Conservation (phyloP, 139 green algal species). For the Desmodesmus armatus region DNA sequence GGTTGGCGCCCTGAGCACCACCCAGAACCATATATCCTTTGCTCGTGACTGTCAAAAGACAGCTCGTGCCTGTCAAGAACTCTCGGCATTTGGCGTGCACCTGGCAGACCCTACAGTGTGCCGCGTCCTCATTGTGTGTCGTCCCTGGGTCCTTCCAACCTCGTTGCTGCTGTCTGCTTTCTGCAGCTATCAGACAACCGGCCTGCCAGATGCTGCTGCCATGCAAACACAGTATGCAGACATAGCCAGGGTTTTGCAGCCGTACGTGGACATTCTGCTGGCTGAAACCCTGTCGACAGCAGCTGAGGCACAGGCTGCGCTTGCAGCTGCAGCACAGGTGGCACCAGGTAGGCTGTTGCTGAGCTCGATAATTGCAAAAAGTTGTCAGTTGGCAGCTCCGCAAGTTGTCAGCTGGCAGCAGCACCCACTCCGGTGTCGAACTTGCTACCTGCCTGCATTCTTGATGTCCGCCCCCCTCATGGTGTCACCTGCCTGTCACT, state of each 20-base stretch:
- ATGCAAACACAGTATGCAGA: conserved; percentile 48
- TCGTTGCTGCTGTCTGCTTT: too few species aligned
- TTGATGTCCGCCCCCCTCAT: not conserved
- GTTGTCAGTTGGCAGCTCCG: not conserved
- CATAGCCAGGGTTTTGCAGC: conserved; percentile 52
- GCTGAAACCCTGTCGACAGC: conserved; percentile 67
- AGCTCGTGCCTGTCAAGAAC: not conserved
- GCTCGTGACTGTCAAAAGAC: too few species aligned
- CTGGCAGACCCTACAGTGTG: too few species aligned
- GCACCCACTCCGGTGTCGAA: not conserved
- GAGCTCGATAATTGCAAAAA: not conserved
- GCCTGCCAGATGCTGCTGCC: not conserved
- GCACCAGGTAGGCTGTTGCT: not conserved
- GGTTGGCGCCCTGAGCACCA: too few species aligned
- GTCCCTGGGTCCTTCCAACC: too few species aligned
- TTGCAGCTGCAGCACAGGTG: conserved; percentile 35
- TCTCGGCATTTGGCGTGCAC: not conserved
- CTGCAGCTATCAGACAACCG: conserved; percentile 46
- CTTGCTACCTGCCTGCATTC: not conserved
- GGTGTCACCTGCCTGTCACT: not conserved
- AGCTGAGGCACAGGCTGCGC: conserved; percentile 58
- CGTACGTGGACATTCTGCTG: conserved; percentile 65
- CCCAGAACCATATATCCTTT: too few species aligned
- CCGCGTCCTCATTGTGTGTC: too few species aligned
- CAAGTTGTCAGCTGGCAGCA: not conserved